Evolutionary conservation across 225 moss, liverwort and hornwort genomes (phyloP), one percentile per base, ranked within the genome.

Genomic region (Antitrichia curtipendula): DNA sequence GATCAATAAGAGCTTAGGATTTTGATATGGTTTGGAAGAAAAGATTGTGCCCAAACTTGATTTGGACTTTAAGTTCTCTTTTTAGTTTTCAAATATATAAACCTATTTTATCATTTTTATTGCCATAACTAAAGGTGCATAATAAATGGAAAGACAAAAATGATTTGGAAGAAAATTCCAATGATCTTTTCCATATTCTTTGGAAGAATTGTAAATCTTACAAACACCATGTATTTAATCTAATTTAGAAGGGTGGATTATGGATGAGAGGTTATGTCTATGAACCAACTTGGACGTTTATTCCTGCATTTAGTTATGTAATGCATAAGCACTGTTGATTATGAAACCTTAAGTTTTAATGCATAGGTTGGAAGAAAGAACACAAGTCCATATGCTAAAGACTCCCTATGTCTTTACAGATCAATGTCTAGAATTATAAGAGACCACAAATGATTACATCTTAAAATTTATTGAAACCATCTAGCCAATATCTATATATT

Each of bases 141-240:
- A 65, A 20, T 8, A n/a, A 64, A 21, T n/a, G 6, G 21, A 12
- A n/a, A n/a, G n/a, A 65, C 6, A 36, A 65, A 65, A 65, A 20
- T 11, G 10, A 20, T n/a, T 11, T 20, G 6, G 20, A 65, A 65
- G 11, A 36, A 36, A n/a, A 66, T n/a, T 6, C 0, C 66, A 1
- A 7, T 7, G 12, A 7, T 66, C n/a, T 36, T n/a, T 65, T 1
- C 12, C 1, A n/a, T 21, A 21, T 66, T 21, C n/a, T n/a, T 12
- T 66, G 3, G 21, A 66, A 21, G n/a, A 21, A 21, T 11, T 21
- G 12, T 21, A 21, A 65, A n/a, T n/a, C 12, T 66, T 4, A 1
- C 0, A 21, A 0, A n/a, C n/a, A 12, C 12, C 12, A 12, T n/a
- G 20, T 12, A 21, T 6, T 66, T 20, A 11, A n/a, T n/a, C 6